Conservation (phyloP, 1,139 yeast species). For the Taphrina pruni region DNA sequence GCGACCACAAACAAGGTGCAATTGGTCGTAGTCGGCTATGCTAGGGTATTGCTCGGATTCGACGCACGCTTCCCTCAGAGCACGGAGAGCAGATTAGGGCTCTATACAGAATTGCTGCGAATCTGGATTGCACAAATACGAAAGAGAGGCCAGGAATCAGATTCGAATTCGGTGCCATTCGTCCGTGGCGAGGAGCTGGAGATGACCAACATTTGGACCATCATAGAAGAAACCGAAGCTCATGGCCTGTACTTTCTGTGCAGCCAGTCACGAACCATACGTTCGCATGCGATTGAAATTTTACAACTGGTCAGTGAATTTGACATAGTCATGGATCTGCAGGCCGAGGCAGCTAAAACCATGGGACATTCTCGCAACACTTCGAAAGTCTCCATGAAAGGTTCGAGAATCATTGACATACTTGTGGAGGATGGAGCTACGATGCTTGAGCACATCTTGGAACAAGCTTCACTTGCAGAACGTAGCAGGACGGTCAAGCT, state of each 20-base stretch:
- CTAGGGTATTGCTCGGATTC: constrained; percentile 78
- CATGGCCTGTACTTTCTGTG: constrained; percentile 90
- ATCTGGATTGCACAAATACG: constrained; percentile 78
- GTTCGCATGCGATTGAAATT: constrained; percentile 76
- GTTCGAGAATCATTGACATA: constrained; percentile 34
- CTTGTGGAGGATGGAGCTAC: constrained; percentile 57
- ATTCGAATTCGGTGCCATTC: neutral
- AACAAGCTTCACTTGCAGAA: constrained; percentile 76
- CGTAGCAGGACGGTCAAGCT: constrained; percentile 71
- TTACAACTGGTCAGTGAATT: constrained; percentile 78
- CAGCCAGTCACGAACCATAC: constrained; percentile 77
- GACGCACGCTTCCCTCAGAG: constrained; percentile 61
- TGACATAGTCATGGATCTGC: constrained; percentile 76
- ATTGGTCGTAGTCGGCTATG: constrained; percentile 71
- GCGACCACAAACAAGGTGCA: constrained; percentile 76
- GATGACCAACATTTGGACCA: constrained; percentile 77
- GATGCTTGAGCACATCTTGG: constrained; percentile 55
- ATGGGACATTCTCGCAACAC: constrained; percentile 22
- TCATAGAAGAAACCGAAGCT: constrained; percentile 93
- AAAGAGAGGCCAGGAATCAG: constrained; percentile 44
- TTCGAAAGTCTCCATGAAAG: constrained; percentile 20
- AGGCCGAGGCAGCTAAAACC: constrained; percentile 51
- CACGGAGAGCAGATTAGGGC: constrained; percentile 59
- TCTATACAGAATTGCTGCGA: constrained; percentile 77
- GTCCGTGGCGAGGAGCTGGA: constrained; percentile 68